Conservation (phyloP, 352 stramenopile species). For the Phytophthora megakarya region DNA sequence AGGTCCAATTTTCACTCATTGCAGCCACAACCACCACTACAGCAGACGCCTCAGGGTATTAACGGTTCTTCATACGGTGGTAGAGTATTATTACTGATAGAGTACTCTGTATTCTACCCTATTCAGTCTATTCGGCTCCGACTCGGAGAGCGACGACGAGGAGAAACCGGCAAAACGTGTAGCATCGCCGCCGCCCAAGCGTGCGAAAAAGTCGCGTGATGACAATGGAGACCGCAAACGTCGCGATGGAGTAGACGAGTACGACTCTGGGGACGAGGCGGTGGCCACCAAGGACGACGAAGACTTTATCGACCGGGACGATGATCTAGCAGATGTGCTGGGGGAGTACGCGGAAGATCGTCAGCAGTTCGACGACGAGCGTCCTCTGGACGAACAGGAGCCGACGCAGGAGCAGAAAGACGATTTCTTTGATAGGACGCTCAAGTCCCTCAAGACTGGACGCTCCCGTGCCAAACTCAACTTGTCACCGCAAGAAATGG, state of each 20-base stretch:
- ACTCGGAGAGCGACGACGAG: conserved; percentile 86
- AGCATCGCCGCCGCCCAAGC: conserved; percentile 51
- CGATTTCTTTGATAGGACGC: conserved; percentile 82
- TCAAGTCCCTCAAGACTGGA: conserved; percentile 87
- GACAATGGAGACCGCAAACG: conserved; percentile 25
- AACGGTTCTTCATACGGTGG: not conserved
- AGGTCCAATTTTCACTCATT: not conserved
- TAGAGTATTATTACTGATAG: conserved; percentile 2
- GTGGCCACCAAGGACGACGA: conserved; percentile 81
- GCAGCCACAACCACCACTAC: conserved; percentile 49
- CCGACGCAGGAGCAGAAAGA: conserved; percentile 48
- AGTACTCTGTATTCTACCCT: not conserved
- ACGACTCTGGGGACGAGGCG: conserved; percentile 84
- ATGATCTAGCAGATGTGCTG: conserved; percentile 83
- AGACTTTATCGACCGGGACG: conserved; percentile 88
- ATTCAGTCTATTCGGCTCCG: conserved; percentile 79
- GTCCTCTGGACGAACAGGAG: conserved; percentile 53
- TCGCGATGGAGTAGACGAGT: conserved; percentile 61
- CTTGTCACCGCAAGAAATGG: conserved; percentile 85
- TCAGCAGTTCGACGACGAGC: conserved; percentile 84
- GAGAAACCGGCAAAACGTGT: conserved; percentile 53
- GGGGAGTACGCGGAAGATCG: conserved; percentile 80
- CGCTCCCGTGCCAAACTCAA: conserved; percentile 73
- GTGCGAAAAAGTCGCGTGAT: conserved; percentile 45
- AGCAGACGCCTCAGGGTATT: conserved; percentile 73